Percentiles rank a stretch among this genome's conserved stretches.
Conservation (phyloP, 139 green algal genomes). For the Chlorella sp. region DNA sequence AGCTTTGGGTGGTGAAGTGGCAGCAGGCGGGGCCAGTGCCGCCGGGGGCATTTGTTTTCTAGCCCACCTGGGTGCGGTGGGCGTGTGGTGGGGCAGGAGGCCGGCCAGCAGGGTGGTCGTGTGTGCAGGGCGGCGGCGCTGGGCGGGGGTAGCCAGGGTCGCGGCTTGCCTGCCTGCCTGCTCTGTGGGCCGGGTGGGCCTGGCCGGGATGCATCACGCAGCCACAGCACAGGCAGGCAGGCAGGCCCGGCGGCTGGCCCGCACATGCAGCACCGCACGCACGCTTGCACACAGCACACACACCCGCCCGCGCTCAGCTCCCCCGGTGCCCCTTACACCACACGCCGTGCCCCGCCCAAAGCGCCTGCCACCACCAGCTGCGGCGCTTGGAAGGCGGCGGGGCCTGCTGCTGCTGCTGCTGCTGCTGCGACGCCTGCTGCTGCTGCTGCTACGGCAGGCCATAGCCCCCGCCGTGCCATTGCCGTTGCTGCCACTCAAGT, state of each 20-base stretch:
- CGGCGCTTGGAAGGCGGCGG: background rate
- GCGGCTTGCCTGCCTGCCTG: too few relatives aligned
- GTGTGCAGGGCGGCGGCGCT: background rate
- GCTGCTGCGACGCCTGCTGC: background rate
- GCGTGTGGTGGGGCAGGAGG: background rate
- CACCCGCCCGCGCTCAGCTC: background rate
- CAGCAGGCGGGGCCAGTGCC: background rate
- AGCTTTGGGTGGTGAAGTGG: background rate
- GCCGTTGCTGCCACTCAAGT: background rate
- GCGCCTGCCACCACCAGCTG: constrained; percentile 1
- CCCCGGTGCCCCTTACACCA: background rate
- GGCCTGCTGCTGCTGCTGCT: background rate
- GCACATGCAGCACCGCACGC: background rate
- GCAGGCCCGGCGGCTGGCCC: background rate
- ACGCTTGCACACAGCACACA: background rate
- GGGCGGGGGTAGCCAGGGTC: background rate
- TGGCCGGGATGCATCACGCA: background rate
- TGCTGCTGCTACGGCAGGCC: background rate
- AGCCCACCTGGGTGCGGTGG: background rate
- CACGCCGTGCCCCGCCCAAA: background rate
- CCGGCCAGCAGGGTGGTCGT: background rate
- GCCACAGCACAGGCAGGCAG: background rate
- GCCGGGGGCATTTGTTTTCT: background rate
- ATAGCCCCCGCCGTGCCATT: background rate
- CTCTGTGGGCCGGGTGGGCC: too few relatives aligned